Conservation (phyloP, 345 rosid species). For the Turritis glabra region DNA sequence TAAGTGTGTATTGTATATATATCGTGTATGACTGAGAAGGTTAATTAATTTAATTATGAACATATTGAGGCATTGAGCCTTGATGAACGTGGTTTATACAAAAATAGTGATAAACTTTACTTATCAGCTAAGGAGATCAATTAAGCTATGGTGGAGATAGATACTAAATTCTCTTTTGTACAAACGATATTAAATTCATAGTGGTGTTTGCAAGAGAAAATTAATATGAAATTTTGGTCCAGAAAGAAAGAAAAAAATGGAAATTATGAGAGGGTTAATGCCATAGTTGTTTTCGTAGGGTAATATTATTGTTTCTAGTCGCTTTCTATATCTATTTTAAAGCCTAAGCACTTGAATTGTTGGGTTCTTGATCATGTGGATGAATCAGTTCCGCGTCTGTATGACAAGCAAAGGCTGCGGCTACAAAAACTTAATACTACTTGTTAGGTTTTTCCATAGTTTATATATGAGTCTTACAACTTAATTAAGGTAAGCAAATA, state of each 20-base stretch:
- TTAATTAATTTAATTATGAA: neutral
- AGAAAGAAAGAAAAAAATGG: neutral
- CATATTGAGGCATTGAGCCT: neutral
- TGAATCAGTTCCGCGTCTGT: neutral
- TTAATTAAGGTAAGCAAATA: neutral
- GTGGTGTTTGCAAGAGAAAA: no score
- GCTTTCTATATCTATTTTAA: neutral
- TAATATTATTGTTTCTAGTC: neutral
- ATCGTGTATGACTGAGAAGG: neutral
- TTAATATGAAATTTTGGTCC: neutral
- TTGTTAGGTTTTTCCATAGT: neutral
- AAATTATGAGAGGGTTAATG: neutral
- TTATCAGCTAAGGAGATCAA: neutral
- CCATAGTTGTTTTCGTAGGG: neutral
- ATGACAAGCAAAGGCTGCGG: constrained; percentile 7
- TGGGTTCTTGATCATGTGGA: neutral
- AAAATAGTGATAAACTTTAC: neutral
- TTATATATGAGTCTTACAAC: neutral
- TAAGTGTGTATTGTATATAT: neutral
- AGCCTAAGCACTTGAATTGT: neutral
- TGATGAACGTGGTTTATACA: neutral
- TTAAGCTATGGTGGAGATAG: neutral
- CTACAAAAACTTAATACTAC: neutral
- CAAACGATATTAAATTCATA: no score
- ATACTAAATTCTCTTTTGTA: neutral